Conservation (phyloP, 441 rosid species). For the Erodium moschatum region DNA sequence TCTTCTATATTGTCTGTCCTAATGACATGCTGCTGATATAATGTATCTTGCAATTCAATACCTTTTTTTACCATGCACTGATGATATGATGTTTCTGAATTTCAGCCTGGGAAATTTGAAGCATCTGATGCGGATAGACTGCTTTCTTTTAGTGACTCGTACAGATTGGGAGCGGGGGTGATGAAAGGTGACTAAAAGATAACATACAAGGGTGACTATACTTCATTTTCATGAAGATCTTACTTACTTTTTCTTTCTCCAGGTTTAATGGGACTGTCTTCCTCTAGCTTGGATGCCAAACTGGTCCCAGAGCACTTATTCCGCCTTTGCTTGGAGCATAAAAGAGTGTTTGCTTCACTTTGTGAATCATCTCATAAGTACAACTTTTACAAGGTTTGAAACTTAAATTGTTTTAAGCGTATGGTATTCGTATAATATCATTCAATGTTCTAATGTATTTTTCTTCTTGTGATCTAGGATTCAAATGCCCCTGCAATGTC, state of each 20-base stretch:
- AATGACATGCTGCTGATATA: too few relatives aligned
- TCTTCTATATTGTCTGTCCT: too few relatives aligned
- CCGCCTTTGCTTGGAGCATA: conserved; percentile 62
- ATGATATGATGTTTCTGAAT: conserved; percentile 17
- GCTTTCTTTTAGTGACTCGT: conserved; percentile 54
- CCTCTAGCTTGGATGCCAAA: conserved; percentile 61
- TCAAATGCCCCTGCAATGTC: conserved; percentile 60
- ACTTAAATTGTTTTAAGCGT: too few relatives aligned
- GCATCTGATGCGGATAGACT: conserved; percentile 49
- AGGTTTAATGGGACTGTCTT: conserved; percentile 58
- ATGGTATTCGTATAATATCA: too few relatives aligned
- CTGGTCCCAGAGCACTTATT: conserved; percentile 82
- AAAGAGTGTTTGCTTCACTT: conserved; percentile 34
- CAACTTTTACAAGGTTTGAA: conserved; percentile 58
- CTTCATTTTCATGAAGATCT: neutral
- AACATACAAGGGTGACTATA: conserved; percentile 2
- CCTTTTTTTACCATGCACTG: neutral
- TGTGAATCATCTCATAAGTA: conserved; percentile 36
- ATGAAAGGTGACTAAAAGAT: conserved; percentile 47
- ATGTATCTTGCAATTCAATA: neutral
- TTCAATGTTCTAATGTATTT: too few relatives aligned
- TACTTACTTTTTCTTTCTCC: conserved; percentile 24
- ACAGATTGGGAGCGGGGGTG: conserved; percentile 61
- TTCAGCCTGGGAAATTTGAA: conserved; percentile 54
- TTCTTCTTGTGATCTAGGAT: conserved; percentile 28